phyloP scores from a whole-genome alignment of 1,139 yeast genomes.

The Blastobotrys illinoisensis region DNA sequence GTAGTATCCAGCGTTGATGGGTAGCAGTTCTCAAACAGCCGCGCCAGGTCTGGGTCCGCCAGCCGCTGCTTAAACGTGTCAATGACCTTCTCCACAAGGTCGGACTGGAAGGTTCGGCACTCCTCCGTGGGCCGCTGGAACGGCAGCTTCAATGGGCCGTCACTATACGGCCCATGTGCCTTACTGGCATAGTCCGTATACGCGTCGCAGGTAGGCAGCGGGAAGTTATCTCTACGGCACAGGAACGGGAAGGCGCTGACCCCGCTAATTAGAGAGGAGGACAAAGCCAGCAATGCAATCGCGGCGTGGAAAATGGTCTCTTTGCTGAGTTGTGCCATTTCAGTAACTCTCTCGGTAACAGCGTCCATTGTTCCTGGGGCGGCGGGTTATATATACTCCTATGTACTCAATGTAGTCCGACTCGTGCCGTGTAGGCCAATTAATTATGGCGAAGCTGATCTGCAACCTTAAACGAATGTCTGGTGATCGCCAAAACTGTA shows the following conservation, averaged over 20 bases:
- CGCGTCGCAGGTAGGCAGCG: constrained; percentile 30
- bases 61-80: constrained; percentile 46
- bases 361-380: neutral
- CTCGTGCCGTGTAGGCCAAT: neutral
- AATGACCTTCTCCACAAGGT: constrained; percentile 55
- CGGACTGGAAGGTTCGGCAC: constrained; percentile 69
- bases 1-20: constrained; percentile 88
- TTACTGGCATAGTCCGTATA: constrained; percentile 34
- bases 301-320: neutral
- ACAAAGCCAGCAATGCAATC: neutral
- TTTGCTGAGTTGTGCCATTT: neutral
- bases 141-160: constrained; percentile 44
- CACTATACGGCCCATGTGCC: constrained; percentile 25
- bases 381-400: neutral
- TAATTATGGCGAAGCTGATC: neutral
- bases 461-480: neutral
- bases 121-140: constrained; percentile 64
- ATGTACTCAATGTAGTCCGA: neutral
- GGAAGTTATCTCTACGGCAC: constrained; percentile 8
- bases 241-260: neutral
- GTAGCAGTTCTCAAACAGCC: constrained; percentile 70
- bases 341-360: neutral
- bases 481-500: neutral
- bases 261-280: neutral
- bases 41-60: constrained; percentile 56